These are phyloP conservation scores for Trametes pubescens DNA, from an alignment of 1,284 basidiomycete genomes.

Conservation along the genomic window DNA sequence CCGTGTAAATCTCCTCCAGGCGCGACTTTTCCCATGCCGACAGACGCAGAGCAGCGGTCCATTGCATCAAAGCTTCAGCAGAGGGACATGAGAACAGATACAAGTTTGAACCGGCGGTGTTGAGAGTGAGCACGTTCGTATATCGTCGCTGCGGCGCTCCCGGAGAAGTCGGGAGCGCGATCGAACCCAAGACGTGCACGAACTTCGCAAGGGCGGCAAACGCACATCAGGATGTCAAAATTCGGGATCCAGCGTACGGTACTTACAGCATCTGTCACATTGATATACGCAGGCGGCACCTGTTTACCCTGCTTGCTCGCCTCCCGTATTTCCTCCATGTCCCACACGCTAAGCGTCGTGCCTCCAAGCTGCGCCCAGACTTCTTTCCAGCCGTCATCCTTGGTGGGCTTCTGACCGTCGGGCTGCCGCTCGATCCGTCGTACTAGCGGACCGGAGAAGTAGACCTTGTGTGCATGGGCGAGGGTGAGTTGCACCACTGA, in stretches of 20 bases:
- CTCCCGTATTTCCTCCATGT: constrained; percentile 85
- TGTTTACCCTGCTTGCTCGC: constrained; percentile 83
- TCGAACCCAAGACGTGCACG: constrained; percentile 74
- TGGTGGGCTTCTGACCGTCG: constrained; percentile 75
- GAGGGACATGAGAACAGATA: constrained; percentile 88
- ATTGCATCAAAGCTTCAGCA: constrained; percentile 78
- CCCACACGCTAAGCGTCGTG: constrained; percentile 92
- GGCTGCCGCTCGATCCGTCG: constrained; percentile 77
- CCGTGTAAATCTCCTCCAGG: constrained; percentile 97
- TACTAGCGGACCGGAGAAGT: constrained; percentile 83
- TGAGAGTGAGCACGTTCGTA: constrained; percentile 88
- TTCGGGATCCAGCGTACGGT: constrained; percentile 4
- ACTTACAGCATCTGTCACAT: constrained; percentile 86
- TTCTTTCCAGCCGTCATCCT: constrained; percentile 89
- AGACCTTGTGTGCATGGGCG: constrained; percentile 80
- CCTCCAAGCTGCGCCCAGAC: constrained; percentile 95
- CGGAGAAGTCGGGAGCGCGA: constrained; percentile 65
- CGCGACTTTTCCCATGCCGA: constrained; percentile 96
- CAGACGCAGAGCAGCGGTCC: constrained; percentile 92
- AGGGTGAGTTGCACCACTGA: constrained; percentile 74
- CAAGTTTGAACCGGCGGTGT: constrained; percentile 93
- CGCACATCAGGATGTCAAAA: constrained; percentile 12
- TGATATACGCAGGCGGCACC: constrained; percentile 87
- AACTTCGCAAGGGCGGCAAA: constrained; percentile 52
- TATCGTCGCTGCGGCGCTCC: constrained; percentile 63